phyloP scores from a whole-genome alignment of 2,329 filamentous ascomycete genomes.

The Rhynchosporium graminicola region DNA sequence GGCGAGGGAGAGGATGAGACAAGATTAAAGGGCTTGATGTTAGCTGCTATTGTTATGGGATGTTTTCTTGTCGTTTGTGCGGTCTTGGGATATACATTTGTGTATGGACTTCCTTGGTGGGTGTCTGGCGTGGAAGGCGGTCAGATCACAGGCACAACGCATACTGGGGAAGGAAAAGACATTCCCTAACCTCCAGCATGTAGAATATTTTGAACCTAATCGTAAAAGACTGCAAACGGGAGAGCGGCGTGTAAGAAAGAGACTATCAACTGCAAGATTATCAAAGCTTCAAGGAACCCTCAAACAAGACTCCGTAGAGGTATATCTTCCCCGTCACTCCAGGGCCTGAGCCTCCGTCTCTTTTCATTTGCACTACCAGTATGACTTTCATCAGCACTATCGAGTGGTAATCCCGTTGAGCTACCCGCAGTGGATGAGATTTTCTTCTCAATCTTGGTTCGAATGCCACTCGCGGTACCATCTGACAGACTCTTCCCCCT shows the following conservation, averaged over 20 bases:
- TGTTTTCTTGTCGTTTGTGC: slow-evolving; percentile 20
- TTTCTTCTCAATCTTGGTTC: not conserved
- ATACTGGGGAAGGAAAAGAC: not conserved
- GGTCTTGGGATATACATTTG: slow-evolving; percentile 11
- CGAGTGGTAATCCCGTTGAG: not conserved
- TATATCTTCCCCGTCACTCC: not conserved
- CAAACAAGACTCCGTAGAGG: not conserved
- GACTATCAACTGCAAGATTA: too few species aligned
- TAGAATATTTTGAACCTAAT: not conserved
- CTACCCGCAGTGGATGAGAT: not conserved
- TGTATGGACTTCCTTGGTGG: slow-evolving; percentile 7
- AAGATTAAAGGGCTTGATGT: slow-evolving; percentile 13
- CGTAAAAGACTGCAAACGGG: not conserved
- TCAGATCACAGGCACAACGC: not conserved
- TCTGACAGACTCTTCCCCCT: not conserved
- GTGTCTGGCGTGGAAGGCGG: not conserved
- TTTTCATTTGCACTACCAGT: not conserved
- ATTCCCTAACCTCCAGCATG: not conserved
- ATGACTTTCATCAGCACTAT: not conserved
- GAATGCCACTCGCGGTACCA: slow-evolving; percentile 1
- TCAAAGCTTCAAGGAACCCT: not conserved
- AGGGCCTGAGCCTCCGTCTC: not conserved
- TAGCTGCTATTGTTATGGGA: slow-evolving; percentile 20
- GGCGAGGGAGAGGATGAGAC: slow-evolving; percentile 7
- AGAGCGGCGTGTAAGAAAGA: not conserved